Percentiles rank a stretch among this genome's conserved stretches.
phyloP scores from a whole-genome alignment of 177 flowering plant species.

The Telopea speciosissima region DNA sequence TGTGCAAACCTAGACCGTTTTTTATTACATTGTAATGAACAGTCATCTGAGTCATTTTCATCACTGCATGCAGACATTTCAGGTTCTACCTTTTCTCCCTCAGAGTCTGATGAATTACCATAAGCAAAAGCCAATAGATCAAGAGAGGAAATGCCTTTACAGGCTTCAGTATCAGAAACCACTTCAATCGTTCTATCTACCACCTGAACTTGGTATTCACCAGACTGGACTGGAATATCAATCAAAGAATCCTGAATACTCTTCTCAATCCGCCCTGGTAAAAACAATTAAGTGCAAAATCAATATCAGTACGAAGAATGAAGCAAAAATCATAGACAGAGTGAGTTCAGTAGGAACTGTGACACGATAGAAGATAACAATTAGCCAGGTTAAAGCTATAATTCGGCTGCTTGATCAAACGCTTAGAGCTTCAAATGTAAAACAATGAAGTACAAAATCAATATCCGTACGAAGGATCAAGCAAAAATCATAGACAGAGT shows the following conservation, averaged over 20 bases:
- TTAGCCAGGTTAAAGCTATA: neutral
- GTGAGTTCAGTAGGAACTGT: neutral
- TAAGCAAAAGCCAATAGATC: conserved; percentile 69
- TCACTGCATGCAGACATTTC: conserved; percentile 10
- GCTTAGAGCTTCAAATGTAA: neutral
- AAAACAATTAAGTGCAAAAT: neutral
- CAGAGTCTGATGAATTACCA: conserved; percentile 88
- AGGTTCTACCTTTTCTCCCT: conserved; percentile 45
- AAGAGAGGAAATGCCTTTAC: conserved; percentile 54
- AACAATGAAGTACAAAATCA: neutral
- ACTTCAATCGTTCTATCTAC: conserved; percentile 24
- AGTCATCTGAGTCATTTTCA: neutral
- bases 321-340: neutral
- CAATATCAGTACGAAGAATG: neutral
- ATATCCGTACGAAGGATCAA: neutral
- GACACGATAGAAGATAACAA: neutral
- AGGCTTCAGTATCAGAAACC: conserved; percentile 25
- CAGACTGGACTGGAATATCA: conserved; percentile 46
- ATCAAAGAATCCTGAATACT: conserved; percentile 29
- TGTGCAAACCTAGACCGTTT: neutral
- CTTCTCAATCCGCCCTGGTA: conserved; percentile 36
- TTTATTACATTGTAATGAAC: conserved; percentile 9
- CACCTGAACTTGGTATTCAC: conserved; percentile 23
- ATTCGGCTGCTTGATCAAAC: neutral
- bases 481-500: neutral